A percentile compares a stretch with the other conserved stretches of the same genome.
Conservation (phyloP, 306 rosid genomes). For the Vigna mungo region DNA sequence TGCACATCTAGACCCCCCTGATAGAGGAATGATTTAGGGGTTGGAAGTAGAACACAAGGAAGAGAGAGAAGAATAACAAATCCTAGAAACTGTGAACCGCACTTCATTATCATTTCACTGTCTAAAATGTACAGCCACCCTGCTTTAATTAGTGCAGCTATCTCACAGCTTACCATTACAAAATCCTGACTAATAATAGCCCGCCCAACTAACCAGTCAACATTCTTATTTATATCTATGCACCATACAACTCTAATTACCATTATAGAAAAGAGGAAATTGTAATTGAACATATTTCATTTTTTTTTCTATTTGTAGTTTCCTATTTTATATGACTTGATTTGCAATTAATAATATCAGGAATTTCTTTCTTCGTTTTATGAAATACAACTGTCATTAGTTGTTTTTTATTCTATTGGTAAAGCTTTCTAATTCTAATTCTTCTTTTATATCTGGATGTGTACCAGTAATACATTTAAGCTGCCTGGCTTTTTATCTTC, state of each 20-base stretch:
- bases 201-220: background rate
- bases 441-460: slow-evolving; percentile 28
- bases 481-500: slow-evolving; percentile 76
- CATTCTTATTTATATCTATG: background rate
- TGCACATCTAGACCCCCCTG: background rate
- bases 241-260: background rate
- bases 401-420: slow-evolving; percentile 1
- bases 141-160: background rate
- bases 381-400: background rate
- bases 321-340: background rate
- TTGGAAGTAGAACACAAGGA: background rate
- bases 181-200: background rate
- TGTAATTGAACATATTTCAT: background rate
- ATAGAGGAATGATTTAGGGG: background rate
- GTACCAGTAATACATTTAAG: slow-evolving; percentile 81
- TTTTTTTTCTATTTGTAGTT: background rate
- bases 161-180: background rate
- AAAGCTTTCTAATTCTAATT: background rate
- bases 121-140: background rate
- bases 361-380: slow-evolving; percentile 25
- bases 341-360: background rate
- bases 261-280: background rate
- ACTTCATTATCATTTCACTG: background rate
- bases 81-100: background rate
- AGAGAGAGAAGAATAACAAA: background rate